Conservation (phyloP, 2,329 filamentous ascomycete species). For the Fusarium bulbicola region DNA sequence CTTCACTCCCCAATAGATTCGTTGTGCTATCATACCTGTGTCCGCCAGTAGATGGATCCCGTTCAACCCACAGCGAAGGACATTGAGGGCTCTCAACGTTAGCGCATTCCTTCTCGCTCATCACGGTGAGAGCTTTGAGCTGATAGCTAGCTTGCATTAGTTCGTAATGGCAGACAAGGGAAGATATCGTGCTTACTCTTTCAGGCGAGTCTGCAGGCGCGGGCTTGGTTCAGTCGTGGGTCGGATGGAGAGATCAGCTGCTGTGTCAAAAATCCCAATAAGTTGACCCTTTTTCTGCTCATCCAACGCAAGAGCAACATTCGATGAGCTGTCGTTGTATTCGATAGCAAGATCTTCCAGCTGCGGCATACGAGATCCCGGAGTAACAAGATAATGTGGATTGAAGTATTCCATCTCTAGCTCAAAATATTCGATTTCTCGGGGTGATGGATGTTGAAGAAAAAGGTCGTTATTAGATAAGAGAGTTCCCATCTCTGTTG, state of each 20-base stretch:
- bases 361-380: background rate
- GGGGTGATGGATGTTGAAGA: background rate
- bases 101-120: background rate
- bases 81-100: background rate
- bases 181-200: background rate
- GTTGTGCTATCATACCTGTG: background rate
- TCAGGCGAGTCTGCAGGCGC: background rate
- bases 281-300: background rate
- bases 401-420: background rate
- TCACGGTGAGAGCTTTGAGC: background rate
- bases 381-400: background rate
- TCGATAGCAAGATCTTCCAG: background rate
- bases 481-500: background rate
- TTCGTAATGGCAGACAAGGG: rapidly evolving
- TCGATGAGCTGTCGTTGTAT: rapidly evolving
- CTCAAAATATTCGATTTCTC: background rate
- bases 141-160: background rate
- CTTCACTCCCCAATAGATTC: rapidly evolving
- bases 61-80: background rate
- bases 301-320: background rate
- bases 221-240: background rate
- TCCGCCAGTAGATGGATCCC: rapidly evolving
- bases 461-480: background rate
- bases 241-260: background rate
- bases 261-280: background rate